Evolutionary conservation across 225 moss, liverwort and hornwort species (phyloP), one percentile per base, ranked within the genome.

Genomic region (Pseudisothecium myosuroides): DNA sequence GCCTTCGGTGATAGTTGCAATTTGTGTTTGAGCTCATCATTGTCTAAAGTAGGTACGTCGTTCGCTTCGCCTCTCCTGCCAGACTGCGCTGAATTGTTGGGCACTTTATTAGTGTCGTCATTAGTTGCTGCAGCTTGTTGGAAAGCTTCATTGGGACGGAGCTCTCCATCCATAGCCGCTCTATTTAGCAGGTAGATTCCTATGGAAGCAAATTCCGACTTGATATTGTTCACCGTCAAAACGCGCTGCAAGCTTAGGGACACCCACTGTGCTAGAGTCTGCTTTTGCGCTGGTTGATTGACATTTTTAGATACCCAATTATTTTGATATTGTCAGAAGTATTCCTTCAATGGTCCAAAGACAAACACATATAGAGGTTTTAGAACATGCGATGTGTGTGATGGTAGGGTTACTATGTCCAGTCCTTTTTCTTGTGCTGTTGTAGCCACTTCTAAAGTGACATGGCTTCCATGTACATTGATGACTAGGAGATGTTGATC

Each of bases 131-230:
- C 17, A 54, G 2, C 17, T 54, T 17, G 6, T 54, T 54, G 2
- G 54, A 2, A 54, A 18, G 19, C 19, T 55, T 55, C 2, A 2
- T 6, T 55, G 2, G 19, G 55, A 19, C 19, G 15, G 7, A 55
- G 1, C 2, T 19, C 5, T 2, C 0, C 19, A 2, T 55, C 55
- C 8, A 55, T 4, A 7, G 7, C 8, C 5, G 55, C 19, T 18
- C 2, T 55, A 19, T 55, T 19, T 7, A 67, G 11, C 5, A 20
- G 37, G 10, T 26, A 67, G 4, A 37, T 67, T 1, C 20, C 9
- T 13, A 3, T 67, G 7, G 5, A 34, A 20, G 11, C 37, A 11
- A 67, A 67, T 2, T 2, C 32, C 7, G 20, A 19, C 3, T 5
- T 67, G 3, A 67, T 67, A 18, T 67, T 67, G 12, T 11, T 37